phyloP scores from a whole-genome alignment of 73 alveolate species.

The Halteria grandinella region DNA sequence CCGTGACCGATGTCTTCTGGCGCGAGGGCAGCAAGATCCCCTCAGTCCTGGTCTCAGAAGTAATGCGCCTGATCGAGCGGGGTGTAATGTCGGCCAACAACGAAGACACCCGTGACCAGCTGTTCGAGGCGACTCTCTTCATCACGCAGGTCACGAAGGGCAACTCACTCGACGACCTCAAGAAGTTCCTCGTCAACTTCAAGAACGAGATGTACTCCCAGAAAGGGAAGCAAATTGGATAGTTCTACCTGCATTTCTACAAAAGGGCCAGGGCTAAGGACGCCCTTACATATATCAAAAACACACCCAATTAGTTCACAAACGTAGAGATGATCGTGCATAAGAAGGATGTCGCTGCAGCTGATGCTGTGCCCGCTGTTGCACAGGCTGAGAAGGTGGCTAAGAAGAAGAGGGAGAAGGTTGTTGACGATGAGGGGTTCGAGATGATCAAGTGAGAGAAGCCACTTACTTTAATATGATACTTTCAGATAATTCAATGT shows the following conservation, averaged over 20 bases:
- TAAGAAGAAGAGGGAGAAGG: neutral
- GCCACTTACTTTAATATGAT: too few relatives aligned
- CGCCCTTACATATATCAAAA: conserved; percentile 47
- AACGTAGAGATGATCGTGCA: conserved; percentile 30
- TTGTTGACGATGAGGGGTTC: neutral
- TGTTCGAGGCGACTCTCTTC: conserved; percentile 64
- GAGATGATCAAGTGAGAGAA: neutral
- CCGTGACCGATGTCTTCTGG: conserved; percentile 60
- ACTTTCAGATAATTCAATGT: too few relatives aligned
- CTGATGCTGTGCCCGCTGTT: too few relatives aligned
- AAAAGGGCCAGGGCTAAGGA: conserved; percentile 61
- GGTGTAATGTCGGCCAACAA: conserved; percentile 52
- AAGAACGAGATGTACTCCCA: conserved; percentile 57
- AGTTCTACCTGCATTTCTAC: conserved; percentile 63
- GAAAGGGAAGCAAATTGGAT: conserved; percentile 41
- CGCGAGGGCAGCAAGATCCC: conserved; percentile 62
- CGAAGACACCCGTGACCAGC: conserved; percentile 44
- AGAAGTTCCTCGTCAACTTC: conserved; percentile 48
- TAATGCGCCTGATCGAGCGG: conserved; percentile 38
- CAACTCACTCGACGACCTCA: conserved; percentile 56
- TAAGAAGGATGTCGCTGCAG: conserved; percentile 41
- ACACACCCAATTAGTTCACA: conserved; percentile 41
- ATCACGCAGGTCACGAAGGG: conserved; percentile 51
- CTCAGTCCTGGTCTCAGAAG: conserved; percentile 47
- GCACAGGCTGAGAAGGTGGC: too few relatives aligned